Conservation (phyloP, 2,329 filamentous ascomycete species). For the Mycogone perniciosa region DNA sequence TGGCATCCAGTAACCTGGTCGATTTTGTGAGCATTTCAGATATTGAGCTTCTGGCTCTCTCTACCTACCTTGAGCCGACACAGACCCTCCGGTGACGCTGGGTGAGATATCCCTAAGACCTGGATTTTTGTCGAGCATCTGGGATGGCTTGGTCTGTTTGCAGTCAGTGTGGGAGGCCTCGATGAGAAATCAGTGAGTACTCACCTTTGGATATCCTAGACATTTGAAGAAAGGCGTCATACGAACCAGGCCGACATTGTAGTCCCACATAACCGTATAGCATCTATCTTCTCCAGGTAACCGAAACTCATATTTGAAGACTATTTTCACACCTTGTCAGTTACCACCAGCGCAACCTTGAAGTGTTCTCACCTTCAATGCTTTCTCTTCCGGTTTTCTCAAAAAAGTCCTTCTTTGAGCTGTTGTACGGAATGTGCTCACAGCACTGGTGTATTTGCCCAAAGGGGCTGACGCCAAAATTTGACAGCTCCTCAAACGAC, state of each 20-base stretch:
- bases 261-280: slow-evolving; percentile 92
- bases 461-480: slow-evolving; percentile 61
- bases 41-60: neutral
- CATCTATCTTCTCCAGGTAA: slow-evolving; percentile 58
- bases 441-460: slow-evolving; percentile 55
- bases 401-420: slow-evolving; percentile 84
- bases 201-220: slow-evolving; percentile 78
- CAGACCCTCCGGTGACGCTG: slow-evolving; percentile 88
- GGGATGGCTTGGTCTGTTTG: slow-evolving; percentile 74
- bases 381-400: slow-evolving; percentile 81
- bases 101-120: slow-evolving; percentile 85
- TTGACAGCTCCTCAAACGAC: slow-evolving; percentile 51
- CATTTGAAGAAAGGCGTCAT: slow-evolving; percentile 96
- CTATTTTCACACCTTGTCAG: slow-evolving; percentile 34
- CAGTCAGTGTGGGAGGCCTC: neutral
- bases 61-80: slow-evolving; percentile 74
- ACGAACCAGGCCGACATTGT: slow-evolving; percentile 86
- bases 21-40: slow-evolving; percentile 12
- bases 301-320: slow-evolving; percentile 78
- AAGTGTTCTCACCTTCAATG: slow-evolving; percentile 64
- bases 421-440: slow-evolving; percentile 86
- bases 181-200: slow-evolving; percentile 13
- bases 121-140: slow-evolving; percentile 70
- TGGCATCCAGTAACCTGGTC: slow-evolving; percentile 90
- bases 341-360: neutral